phyloP scores from a whole-genome alignment of 768 basidiomycete species.

The Kwoniella shandongensis region DNA sequence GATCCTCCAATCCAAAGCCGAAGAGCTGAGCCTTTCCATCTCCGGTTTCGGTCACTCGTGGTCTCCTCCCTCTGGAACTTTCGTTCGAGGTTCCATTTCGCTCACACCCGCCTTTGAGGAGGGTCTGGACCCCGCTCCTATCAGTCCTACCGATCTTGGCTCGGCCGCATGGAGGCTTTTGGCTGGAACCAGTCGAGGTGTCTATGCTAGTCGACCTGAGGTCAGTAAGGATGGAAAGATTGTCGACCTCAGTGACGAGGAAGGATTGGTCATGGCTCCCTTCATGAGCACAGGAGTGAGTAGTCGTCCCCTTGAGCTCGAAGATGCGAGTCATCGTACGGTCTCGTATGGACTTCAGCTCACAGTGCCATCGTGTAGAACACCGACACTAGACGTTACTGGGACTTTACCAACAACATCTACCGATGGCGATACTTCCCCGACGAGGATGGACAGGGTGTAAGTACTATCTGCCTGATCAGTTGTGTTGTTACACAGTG shows the following conservation, averaged over 20 bases:
- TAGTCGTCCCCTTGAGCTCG: constrained; percentile 25
- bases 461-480: constrained; percentile 3
- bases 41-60: constrained; percentile 31
- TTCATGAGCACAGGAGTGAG: constrained; percentile 31
- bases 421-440: constrained; percentile 44
- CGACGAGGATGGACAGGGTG: constrained; percentile 8
- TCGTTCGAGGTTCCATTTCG: constrained; percentile 1
- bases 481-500: background rate
- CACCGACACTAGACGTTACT: constrained; percentile 43
- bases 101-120: constrained; percentile 1
- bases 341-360: background rate
- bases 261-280: constrained; percentile 39
- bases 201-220: constrained; percentile 24
- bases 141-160: constrained; percentile 22
- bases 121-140: constrained; percentile 18
- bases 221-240: constrained; percentile 28
- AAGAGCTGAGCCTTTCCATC: constrained; percentile 38
- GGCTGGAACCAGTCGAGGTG: constrained; percentile 20
- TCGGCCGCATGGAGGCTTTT: constrained; percentile 15
- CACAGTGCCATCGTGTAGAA: constrained; percentile 27
- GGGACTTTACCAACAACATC: constrained; percentile 48
- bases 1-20: constrained; percentile 26
- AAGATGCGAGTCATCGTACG: constrained; percentile 17
- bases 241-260: constrained; percentile 19
- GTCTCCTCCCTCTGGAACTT: background rate